Evolutionary conservation across 2,329 filamentous ascomycete species (phyloP), one percentile per base, ranked within the genome.

Genomic region (Alternaria consortialis): DNA sequence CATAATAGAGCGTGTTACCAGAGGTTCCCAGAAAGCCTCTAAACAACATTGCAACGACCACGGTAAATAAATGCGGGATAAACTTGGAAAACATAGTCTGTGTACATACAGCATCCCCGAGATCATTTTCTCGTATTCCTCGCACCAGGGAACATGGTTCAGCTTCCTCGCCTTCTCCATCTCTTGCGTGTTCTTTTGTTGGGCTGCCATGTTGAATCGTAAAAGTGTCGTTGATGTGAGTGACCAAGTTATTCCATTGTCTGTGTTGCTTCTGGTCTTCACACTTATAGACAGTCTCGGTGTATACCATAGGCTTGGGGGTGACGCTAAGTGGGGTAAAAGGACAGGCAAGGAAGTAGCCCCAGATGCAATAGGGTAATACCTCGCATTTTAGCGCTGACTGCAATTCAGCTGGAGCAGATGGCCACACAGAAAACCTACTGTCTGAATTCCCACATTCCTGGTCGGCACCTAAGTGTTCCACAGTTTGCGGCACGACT

Each of bases 71-170:
- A 15, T 36, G 5, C 20, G 8, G 5, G 17, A 4, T 20, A 7
- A 20, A 36, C 2, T 17, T 27, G 1, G n/a, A 42, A 6, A 51
- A 20, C 6, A 44, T 3, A 31, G 12, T 7, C 7, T 7, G 25
- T 31, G 17, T 17, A 72, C 81, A 66, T 73, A 87, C 85, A 88
- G 79, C 80, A 88, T 86, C 29, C 87, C 86, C 0, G 86, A 88
- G 48, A 89, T 85, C 86, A 89, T 89, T 69, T 85, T 86, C 69
- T 89, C 85, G 55, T 88, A 89, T 61, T 88, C 84, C 7, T 88
- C 86, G 60, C 85, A 84, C 80, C 84, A 86, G 0, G 86, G 86
- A 2, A 84, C 79, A 62, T 87, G 82, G 9, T 82, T 76, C 11
- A 87, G 74, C 34, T 79, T 79, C 65, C 79, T 83, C 15, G 85